Conservation (phyloP, 2,329 filamentous ascomycete genomes). For the Xylariaceae sp. region DNA sequence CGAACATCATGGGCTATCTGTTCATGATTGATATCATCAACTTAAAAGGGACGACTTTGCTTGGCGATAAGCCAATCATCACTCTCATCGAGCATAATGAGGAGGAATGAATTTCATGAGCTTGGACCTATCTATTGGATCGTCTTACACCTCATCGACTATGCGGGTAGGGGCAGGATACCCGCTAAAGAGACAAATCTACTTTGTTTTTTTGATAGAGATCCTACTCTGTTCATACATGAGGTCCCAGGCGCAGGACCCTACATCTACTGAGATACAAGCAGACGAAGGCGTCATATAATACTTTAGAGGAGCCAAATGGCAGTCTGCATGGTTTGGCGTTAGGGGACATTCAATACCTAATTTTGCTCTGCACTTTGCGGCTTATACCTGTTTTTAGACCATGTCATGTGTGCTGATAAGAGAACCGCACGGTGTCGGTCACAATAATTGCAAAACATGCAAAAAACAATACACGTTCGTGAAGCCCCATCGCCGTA, state of each 20-base stretch:
- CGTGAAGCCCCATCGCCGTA: too few relatives aligned
- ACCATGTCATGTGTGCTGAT: background rate
- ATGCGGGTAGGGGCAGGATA: background rate
- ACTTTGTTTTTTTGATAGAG: slow-evolving; percentile 7
- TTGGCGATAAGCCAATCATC: slow-evolving; percentile 71
- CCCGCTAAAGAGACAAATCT: slow-evolving; percentile 1
- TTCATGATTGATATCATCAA: slow-evolving; percentile 96
- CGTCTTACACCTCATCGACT: background rate
- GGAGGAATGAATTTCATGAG: slow-evolving; percentile 22
- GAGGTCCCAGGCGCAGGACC: too few relatives aligned
- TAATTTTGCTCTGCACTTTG: background rate
- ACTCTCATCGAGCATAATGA: slow-evolving; percentile 67
- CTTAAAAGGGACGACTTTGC: slow-evolving; percentile 86
- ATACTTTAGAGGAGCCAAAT: too few relatives aligned
- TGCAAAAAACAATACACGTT: too few relatives aligned
- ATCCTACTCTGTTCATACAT: too few relatives aligned
- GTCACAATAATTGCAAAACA: too few relatives aligned
- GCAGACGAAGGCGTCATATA: too few relatives aligned
- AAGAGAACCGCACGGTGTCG: background rate
- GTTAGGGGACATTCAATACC: background rate
- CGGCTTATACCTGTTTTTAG: background rate
- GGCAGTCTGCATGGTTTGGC: background rate
- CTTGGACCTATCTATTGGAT: slow-evolving; percentile 1
- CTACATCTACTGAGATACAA: too few relatives aligned
- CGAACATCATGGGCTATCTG: slow-evolving; percentile 79